A percentile compares a stretch with the other conserved stretches of the same genome.
phyloP scores from a whole-genome alignment of 139 green algal genomes.

The Picochlorum sp. region DNA sequence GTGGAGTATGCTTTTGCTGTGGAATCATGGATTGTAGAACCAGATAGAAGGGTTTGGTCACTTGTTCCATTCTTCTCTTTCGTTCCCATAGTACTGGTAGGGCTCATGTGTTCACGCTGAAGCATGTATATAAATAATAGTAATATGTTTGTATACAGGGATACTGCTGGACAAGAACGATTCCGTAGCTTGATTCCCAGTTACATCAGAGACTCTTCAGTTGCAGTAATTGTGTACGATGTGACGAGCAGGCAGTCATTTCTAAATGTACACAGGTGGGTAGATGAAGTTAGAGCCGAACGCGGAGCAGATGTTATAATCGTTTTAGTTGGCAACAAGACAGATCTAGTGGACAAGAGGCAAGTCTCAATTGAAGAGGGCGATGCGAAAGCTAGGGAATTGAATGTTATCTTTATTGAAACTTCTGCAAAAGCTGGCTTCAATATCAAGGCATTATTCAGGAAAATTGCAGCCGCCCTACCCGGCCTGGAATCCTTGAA shows the following conservation, averaged over 20 bases:
- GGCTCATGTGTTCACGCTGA: not conserved
- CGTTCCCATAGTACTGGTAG: too few species aligned
- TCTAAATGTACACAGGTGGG: slow-evolving; percentile 90
- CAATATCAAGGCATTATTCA: slow-evolving; percentile 99
- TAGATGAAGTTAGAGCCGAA: slow-evolving; percentile 94
- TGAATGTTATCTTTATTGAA: slow-evolving; percentile 97
- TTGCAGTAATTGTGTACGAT: slow-evolving; percentile 98
- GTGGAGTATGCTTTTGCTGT: not conserved
- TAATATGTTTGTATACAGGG: slow-evolving; percentile 44
- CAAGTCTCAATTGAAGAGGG: slow-evolving; percentile 97
- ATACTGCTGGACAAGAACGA: slow-evolving; percentile 96
- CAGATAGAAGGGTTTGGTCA: too few species aligned
- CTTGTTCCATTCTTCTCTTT: not conserved
- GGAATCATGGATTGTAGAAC: too few species aligned
- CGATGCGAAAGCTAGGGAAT: slow-evolving; percentile 72
- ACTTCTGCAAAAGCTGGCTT: slow-evolving; percentile 96
- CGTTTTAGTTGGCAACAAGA: slow-evolving; percentile 98
- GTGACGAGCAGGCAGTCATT: slow-evolving; percentile 94
- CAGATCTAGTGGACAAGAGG: slow-evolving; percentile 92
- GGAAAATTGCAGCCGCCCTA: slow-evolving; percentile 93
- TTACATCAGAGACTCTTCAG: slow-evolving; percentile 97
- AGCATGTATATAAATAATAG: not conserved
- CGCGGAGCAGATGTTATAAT: slow-evolving; percentile 96
- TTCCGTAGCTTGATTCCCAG: slow-evolving; percentile 94
- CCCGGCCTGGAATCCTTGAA: slow-evolving; percentile 85